These are phyloP conservation scores for Pontederia crassipes DNA, from an alignment of 176 grass and related monocot genomes.

Conservation along the genomic window DNA sequence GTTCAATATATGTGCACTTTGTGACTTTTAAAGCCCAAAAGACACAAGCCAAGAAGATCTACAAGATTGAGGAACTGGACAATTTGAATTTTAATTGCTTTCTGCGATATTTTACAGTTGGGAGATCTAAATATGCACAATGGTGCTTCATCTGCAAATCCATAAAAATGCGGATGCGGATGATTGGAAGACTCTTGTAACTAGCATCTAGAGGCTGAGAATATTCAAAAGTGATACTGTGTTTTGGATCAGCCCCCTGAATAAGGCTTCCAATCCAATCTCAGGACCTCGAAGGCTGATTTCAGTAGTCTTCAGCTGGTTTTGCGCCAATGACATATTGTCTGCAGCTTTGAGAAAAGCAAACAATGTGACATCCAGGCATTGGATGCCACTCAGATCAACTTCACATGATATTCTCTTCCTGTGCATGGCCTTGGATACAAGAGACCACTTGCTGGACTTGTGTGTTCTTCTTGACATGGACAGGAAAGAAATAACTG, in stretches of 20 bases:
- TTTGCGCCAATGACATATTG: neutral
- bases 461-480: neutral
- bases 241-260: too few species aligned
- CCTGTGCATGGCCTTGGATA: neutral
- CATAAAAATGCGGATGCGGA: slow-evolving; percentile 9
- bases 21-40: too few species aligned
- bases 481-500: neutral
- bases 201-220: neutral
- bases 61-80: too few species aligned
- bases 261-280: neutral
- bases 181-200: neutral
- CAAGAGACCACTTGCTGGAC: slow-evolving; percentile 10
- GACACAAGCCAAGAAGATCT: too few species aligned
- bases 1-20: too few species aligned
- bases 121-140: neutral
- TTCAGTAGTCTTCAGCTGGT: neutral
- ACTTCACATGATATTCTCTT: neutral
- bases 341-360: neutral
- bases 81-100: too few species aligned
- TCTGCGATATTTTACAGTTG: neutral
- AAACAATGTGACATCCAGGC: too few species aligned
- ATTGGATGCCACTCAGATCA: too few species aligned
- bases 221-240: too few species aligned
- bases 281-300: neutral
- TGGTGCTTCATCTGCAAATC: neutral